phyloP scores from a whole-genome alignment of 371 early-diverging fungal species.

The Mycotypha africana region DNA sequence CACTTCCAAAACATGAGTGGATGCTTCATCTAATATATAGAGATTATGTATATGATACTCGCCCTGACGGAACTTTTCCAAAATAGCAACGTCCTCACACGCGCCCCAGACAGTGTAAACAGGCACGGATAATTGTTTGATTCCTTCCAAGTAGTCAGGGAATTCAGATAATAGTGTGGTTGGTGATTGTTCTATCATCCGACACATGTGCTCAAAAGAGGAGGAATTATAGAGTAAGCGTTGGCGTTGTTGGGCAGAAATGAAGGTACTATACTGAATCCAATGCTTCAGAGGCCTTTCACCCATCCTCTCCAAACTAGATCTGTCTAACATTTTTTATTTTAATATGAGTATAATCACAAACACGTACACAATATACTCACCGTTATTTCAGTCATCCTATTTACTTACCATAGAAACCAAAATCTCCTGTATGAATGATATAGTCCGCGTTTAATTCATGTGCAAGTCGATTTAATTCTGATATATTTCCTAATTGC shows the following conservation, averaged over 20 bases:
- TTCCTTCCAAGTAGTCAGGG: constrained; percentile 43
- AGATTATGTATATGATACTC: constrained; percentile 53
- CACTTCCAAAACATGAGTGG: constrained; percentile 48
- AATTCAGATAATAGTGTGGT: constrained; percentile 52
- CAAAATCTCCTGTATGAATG: constrained; percentile 69
- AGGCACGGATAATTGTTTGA: constrained; percentile 48
- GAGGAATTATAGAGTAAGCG: constrained; percentile 27
- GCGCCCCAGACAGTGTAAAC: constrained; percentile 68
- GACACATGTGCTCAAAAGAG: constrained; percentile 41
- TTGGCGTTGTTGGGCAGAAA: constrained; percentile 41
- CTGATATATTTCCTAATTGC: constrained; percentile 50
- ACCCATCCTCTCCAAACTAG: constrained; percentile 53
- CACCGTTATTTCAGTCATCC: neutral
- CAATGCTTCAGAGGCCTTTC: constrained; percentile 60
- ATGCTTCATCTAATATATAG: constrained; percentile 54
- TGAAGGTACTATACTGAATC: constrained; percentile 58
- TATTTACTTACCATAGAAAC: constrained; percentile 51
- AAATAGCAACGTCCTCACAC: constrained; percentile 60
- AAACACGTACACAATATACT: neutral
- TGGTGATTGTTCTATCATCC: constrained; percentile 41
- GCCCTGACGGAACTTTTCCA: constrained; percentile 52
- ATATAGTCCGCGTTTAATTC: constrained; percentile 53
- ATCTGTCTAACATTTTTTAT: constrained; percentile 29
- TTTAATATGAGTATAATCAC: neutral
- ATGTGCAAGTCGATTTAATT: constrained; percentile 57